Base-by-base conservation (phyloP, 352 stramenopile species). In the Pythium phragmiticola region DNA sequence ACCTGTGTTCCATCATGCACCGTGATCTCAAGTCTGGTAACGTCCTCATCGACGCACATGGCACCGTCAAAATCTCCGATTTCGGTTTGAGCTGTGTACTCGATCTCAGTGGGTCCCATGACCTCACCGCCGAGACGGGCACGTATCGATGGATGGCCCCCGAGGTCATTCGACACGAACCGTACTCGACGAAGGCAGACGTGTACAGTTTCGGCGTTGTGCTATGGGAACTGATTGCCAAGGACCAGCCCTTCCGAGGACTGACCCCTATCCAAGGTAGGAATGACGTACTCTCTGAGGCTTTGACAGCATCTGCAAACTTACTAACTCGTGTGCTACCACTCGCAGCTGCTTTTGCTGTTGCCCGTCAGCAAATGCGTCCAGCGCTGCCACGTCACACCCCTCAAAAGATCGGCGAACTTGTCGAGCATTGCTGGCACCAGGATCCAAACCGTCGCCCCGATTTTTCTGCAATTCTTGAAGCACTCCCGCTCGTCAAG, bases 11-110 rank as follows among this genome's bases (percentile, higher is more conserved):
- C 16, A 94, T 98, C 47, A 90, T 98, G 74, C 95, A 98, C 72
- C 89, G 95, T 53, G 95, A 98, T 77, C 76, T 98, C 37, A 98
- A 98, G 76, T 97, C 95, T n/a, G 92, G 96, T 23, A 98, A 98
- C 73, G 82, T 98, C 37, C 69, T 96, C 16, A 77, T 96, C 19
- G 86, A 95, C 69, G 78, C 75, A 4, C 84, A 94, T 50, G 80
- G 80, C 39, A 92, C 82, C 5, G 84, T 88, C 51, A 95, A 96
- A 65, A 94, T 96, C 47, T 94, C 87, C 12, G 88, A 96, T 63
- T 96, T 96, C 73, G 86, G 87, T 3, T 68, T 96, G 46, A 95
- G 87, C 34, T 94, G 85, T 41, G 83, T 92, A 51, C 73, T 95
- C 14, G 84, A 95, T 51, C 89, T 92, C 21, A 83, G 80, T 14